A percentile compares a stretch with the other conserved stretches of the same genome.
Evolutionary conservation across 768 basidiomycete genomes (phyloP).

Genomic region (Tulasnella sp.): DNA sequence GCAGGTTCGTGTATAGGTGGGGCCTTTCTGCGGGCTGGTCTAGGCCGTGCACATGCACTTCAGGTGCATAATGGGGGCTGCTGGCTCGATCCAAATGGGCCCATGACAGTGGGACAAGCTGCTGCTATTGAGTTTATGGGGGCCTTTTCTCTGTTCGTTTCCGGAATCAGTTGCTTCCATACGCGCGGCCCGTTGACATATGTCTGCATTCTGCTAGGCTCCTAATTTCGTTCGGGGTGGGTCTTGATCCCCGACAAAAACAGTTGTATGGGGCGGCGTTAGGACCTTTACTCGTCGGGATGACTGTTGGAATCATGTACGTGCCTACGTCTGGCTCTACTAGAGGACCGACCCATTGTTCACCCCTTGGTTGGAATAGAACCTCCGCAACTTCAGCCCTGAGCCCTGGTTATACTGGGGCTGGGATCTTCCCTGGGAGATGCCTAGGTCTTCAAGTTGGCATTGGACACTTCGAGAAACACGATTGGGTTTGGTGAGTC

Average conservation of each 20-base stretch:
- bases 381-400: background rate
- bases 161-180: too few species aligned
- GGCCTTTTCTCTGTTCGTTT: background rate
- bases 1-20: slow-evolving; percentile 6
- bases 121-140: slow-evolving; percentile 8
- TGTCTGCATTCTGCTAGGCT: background rate
- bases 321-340: background rate
- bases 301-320: slow-evolving; percentile 1
- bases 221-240: slow-evolving; percentile 2
- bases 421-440: background rate
- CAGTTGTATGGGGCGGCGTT: slow-evolving; percentile 1
- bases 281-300: background rate
- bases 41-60: background rate
- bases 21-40: slow-evolving; percentile 1
- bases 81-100: slow-evolving; percentile 10
- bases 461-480: background rate
- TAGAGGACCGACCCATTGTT: background rate
- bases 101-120: slow-evolving; percentile 2
- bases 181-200: background rate
- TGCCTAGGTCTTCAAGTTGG: background rate
- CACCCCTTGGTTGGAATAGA: background rate
- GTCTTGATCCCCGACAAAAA: slow-evolving; percentile 8
- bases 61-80: slow-evolving; percentile 8
- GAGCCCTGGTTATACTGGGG: slow-evolving; percentile 4
- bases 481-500: slow-evolving; percentile 8